Base-by-base conservation (phyloP, 441 rosid species). In the Isatis lusitanica region DNA sequence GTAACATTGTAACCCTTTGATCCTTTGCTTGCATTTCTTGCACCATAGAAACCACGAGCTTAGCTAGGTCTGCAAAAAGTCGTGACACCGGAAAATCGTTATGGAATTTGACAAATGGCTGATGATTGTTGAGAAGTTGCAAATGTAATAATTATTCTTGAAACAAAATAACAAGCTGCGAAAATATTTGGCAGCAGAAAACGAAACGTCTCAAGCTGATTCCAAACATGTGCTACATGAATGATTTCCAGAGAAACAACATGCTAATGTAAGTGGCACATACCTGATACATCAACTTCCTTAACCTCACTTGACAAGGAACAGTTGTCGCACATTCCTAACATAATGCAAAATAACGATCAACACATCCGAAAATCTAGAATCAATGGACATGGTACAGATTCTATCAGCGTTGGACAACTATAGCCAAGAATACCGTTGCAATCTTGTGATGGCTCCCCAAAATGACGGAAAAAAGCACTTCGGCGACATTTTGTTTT, bases 251-350 rank as follows among this genome's bases (percentile, higher is more conserved):
- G 4, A 24, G 36, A 74, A 48, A 35, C 53, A 9, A 28, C 57
- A 52, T 26, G 40, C 43, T 0, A 50, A 36, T 44, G 48, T 21
- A 47, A 28, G 59, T 7, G 73, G 57, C 79, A 83, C 80, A 80
- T 90, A 94, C 99, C 65, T 10, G 96, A 85, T 13, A 77, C 96
- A 59, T 94, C 97, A 55, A 89, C 78, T 77, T 92, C 96, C 57
- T 68, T 76, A 70, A 87, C 82, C 79, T 87, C 97, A 73, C 80
- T 85, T 70, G 90, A 66, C 80, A 80, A 86, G 68, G 92, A 85
- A 84, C 99, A 92, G 61, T 86, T 92, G 82, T 94, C 98, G 48
- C 99, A 94, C 98, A 91, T 90, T 81, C 97, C 98, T 92, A 78
- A 66, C 71, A 56, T 15, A 76, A 68, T 26, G 76, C 7, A 66